Conservation (phyloP, 192 early-diverging fungal species). For the Cetraspora pellucida region DNA sequence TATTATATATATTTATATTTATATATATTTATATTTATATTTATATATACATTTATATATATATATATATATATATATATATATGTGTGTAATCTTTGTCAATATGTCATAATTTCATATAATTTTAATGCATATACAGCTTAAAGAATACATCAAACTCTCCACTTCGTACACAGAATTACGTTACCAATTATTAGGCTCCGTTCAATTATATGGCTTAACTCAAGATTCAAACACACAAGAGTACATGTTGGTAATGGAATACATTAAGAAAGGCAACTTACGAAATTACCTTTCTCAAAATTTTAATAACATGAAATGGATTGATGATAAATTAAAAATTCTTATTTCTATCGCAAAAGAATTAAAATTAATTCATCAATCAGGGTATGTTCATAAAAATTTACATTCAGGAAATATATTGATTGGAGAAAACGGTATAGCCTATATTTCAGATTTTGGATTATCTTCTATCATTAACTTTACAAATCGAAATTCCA, state of each 20-base stretch:
- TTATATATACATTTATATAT: not conserved
- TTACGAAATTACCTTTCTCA: constrained; percentile 40
- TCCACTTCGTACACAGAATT: not conserved
- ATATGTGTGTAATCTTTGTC: no score
- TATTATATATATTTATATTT: not conserved
- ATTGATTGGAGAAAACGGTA: not conserved
- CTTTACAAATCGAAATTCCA: not conserved
- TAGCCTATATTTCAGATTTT: constrained; percentile 36
- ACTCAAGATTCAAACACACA: constrained; percentile 20
- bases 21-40: not conserved
- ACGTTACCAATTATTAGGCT: not conserved
- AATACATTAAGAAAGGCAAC: constrained; percentile 40
- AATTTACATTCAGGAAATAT: constrained; percentile 38
- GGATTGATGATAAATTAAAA: constrained; percentile 35
- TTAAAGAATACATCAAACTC: not conserved
- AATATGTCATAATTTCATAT: not conserved
- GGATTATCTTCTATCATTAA: constrained; percentile 36
- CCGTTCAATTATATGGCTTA: constrained; percentile 7
- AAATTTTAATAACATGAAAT: constrained; percentile 35
- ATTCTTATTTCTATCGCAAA: constrained; percentile 38
- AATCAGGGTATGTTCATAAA: constrained; percentile 41
- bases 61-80: not conserved
- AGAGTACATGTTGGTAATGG: constrained; percentile 43
- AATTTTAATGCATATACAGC: not conserved
- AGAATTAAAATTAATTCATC: constrained; percentile 45